Base-by-base conservation (phyloP, 352 stramenopile species). In the Pythium oligandrum region DNA sequence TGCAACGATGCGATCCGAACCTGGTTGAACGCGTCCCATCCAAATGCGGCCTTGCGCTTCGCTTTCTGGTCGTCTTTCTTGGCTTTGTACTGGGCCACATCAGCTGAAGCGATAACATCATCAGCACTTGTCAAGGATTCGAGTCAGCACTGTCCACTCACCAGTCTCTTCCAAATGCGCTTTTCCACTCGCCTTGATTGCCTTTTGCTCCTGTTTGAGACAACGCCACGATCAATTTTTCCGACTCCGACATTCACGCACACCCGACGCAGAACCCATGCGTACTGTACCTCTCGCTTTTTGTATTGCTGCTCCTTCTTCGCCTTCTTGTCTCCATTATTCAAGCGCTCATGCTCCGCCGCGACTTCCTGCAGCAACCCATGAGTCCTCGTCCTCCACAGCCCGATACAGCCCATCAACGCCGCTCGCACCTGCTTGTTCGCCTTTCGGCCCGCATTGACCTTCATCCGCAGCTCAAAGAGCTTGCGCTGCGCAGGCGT, bases 381-480 rank as follows among this genome's bases (percentile, higher is more conserved):
- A 50, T 51, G n/a, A 11, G 43, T 31, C 43, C 9, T 30, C 43
- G 43, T 63, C 39, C 39, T 57, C 55, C 4, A 56, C 30, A 30
- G 17, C 17, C 17, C 17, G 3, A 32, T 3, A 34, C 10, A 40
- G 2, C 40, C 33, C 30, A 35, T n/a, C 4, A 4, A 55, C 11
- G 26, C 49, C 49, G 12, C 39, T 44, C 59, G 6, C 33, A 86
- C 77, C 78, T 87, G 61, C 53, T 93, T 93, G 60, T 90, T 90
- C 9, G 79, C 78, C 55, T 90, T 90, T 40, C 82, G 63, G 0
- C 79, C 82, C 4, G 79, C 80, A 55, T 93, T 93, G 44, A 90
- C 79, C 59, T 90, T 88, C 82, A 93, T 93, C 40, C 82, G 79
- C 50, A 93, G 64, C 70, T 93, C 73, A 63, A 93, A 93, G 54